Base-by-base conservation (phyloP, 1,284 basidiomycete species). In the Sanghuangporus baumii region DNA sequence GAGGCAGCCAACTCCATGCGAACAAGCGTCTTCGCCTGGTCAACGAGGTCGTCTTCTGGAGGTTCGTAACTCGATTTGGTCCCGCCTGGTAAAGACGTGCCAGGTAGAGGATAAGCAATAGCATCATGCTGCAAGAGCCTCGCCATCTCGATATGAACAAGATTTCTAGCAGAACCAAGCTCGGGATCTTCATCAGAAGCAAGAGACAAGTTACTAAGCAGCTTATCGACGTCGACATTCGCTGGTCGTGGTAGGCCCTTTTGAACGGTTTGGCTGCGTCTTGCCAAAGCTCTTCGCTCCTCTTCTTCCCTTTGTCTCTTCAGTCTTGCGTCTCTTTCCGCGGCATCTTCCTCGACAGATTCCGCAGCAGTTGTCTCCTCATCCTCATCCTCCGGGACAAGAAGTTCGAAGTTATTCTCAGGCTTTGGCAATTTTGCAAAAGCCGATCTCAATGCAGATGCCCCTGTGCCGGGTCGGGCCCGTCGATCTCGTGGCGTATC, bases 351-450 rank as follows among this genome's bases (percentile, higher is more conserved):
- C 68, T 89, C 90, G 0, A 81, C 75, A 65, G 84, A 63, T 12
- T 72, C 71, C 4, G 71, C 75, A 8, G 71, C 78, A 23, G 73
- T 79, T n/a, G 73, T 76, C 23, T 75, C 76, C 1, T 85, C 85
- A 9, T 82, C 84, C 64, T 94, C 94, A 26, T 92, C 89, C 67
- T 94, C 93, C 4, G 94, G 94, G 4, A 98, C 87, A 26, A 96
- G 84, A 50, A 99, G 78, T 75, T 99, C 96, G 70, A 98, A 99
- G 75, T 99, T 96, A 74, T 99, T 99, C 78, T 98, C 94, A 0
- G 97, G 96, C 67, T 87, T 88, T 0, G 97, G 97, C 16, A 99
- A 79, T 65, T 78, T 87, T 72, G 83, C 83, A 74, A 99, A 97
- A 1, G 91, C 92, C 18, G 87, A 83, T 69, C 89, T 83, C 58